phyloP scores from a whole-genome alignment of 1,284 basidiomycete species.

The Leccinum huronense region DNA sequence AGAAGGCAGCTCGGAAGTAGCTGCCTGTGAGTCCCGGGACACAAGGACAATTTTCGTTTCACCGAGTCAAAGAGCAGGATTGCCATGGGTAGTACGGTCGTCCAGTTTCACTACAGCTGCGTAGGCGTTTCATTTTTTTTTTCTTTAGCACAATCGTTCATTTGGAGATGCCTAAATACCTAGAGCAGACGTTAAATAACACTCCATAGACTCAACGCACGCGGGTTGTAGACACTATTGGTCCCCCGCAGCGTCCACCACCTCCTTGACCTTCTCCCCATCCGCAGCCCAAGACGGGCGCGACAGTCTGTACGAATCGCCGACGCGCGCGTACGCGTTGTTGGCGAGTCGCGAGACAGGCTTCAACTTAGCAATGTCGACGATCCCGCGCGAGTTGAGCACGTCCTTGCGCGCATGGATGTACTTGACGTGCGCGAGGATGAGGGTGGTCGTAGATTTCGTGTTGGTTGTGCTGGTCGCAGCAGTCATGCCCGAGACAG shows the following conservation, averaged over 20 bases:
- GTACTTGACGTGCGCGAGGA: constrained; percentile 57
- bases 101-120: not conserved
- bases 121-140: too few species aligned
- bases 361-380: constrained; percentile 54
- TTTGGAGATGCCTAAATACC: not conserved
- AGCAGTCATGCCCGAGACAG: not conserved
- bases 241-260: not conserved
- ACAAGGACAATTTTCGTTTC: too few species aligned
- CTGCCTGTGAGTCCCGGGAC: too few species aligned
- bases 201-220: not conserved
- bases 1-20: too few species aligned
- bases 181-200: not conserved
- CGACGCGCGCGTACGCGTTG: constrained; percentile 47
- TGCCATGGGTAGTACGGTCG: too few species aligned
- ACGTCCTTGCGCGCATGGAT: constrained; percentile 63
- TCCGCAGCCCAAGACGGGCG: constrained; percentile 46
- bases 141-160: not conserved
- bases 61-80: too few species aligned
- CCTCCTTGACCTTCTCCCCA: not conserved
- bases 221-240: not conserved
- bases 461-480: constrained; percentile 20
- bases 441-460: constrained; percentile 42
- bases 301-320: constrained; percentile 49
- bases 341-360: constrained; percentile 60
- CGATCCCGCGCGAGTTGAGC: constrained; percentile 32